A percentile compares a stretch with the other conserved stretches of the same genome.
Evolutionary conservation across 495 filamentous ascomycete genomes (phyloP).

Genomic region (Daldinia decipiens): DNA sequence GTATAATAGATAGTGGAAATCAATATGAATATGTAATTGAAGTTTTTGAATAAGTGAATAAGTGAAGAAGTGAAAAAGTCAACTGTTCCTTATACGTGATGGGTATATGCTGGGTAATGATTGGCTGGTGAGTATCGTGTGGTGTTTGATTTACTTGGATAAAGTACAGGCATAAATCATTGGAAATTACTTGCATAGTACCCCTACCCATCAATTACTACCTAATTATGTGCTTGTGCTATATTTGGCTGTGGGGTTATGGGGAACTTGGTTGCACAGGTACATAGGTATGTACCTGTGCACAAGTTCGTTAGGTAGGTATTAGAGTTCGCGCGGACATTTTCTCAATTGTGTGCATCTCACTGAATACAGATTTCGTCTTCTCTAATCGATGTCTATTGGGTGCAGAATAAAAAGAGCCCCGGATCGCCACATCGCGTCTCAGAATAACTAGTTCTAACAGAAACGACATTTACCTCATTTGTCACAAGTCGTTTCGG

Average conservation of each 20-base stretch:
- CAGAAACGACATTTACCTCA: not conserved
- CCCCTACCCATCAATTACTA: not conserved
- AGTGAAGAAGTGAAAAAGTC: too few relatives aligned
- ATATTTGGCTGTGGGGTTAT: constrained; percentile 1
- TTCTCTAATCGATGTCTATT: too few relatives aligned
- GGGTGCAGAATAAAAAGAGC: too few relatives aligned
- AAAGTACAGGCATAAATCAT: not conserved
- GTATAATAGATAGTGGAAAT: not conserved
- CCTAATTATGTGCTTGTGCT: not conserved
- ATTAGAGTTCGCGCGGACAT: not conserved
- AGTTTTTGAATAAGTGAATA: too few relatives aligned
- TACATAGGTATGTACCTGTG: not conserved
- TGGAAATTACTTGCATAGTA: constrained; percentile 5
- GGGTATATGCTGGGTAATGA: too few relatives aligned
- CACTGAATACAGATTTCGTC: too few relatives aligned
- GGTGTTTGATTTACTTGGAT: constrained; percentile 4
- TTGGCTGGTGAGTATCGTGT: not conserved
- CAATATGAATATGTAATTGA: not conserved
- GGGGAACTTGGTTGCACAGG: not conserved
- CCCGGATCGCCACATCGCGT: too few relatives aligned
- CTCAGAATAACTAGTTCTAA: not conserved
- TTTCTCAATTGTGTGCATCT: not conserved
- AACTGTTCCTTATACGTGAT: too few relatives aligned
- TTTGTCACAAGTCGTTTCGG: not conserved
- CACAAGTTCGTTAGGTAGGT: not conserved